Conservation (phyloP, 2,329 filamentous ascomycete species). For the Macrophomina phaseolina region DNA sequence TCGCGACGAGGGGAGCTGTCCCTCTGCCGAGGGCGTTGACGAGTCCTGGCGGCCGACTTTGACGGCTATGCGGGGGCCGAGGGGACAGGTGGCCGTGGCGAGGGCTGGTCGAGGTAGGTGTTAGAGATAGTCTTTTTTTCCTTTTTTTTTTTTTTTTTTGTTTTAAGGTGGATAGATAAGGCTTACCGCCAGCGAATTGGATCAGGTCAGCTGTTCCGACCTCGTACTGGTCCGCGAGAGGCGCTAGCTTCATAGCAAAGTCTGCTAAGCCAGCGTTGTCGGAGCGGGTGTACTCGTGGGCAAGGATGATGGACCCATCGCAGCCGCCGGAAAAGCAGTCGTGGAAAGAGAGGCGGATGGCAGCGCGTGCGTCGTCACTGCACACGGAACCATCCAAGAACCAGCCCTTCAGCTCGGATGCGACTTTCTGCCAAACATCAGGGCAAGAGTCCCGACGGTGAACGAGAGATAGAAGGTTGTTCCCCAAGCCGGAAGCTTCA, state of each 20-base stretch:
- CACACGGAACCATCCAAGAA: slow-evolving; percentile 34
- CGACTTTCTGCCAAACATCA: slow-evolving; percentile 35
- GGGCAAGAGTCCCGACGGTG: slow-evolving; percentile 32
- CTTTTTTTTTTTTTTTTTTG: neutral
- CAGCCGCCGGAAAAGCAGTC: slow-evolving; percentile 45
- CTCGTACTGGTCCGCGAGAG: slow-evolving; percentile 49
- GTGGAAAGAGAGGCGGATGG: slow-evolving; percentile 42
- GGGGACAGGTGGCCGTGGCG: slow-evolving; percentile 57
- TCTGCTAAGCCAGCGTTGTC: slow-evolving; percentile 55
- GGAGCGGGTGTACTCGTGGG: slow-evolving; percentile 42
- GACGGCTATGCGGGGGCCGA: slow-evolving; percentile 59
- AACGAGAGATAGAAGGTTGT: slow-evolving; percentile 8
- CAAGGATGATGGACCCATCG: slow-evolving; percentile 50
- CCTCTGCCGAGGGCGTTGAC: slow-evolving; percentile 46
- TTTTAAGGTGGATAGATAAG: neutral
- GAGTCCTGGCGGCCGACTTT: slow-evolving; percentile 58
- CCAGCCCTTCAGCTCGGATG: slow-evolving; percentile 32
- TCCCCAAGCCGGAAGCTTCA: slow-evolving; percentile 6
- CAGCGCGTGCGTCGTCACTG: slow-evolving; percentile 37
- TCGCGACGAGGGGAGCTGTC: slow-evolving; percentile 53
- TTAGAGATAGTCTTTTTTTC: neutral
- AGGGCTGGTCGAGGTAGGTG: slow-evolving; percentile 39
- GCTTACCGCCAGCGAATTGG: slow-evolving; percentile 51
- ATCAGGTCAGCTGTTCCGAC: slow-evolving; percentile 62
- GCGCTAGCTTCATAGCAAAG: slow-evolving; percentile 47